Conservation (phyloP, 192 early-diverging fungal genomes). For the Coemansia sp. region DNA sequence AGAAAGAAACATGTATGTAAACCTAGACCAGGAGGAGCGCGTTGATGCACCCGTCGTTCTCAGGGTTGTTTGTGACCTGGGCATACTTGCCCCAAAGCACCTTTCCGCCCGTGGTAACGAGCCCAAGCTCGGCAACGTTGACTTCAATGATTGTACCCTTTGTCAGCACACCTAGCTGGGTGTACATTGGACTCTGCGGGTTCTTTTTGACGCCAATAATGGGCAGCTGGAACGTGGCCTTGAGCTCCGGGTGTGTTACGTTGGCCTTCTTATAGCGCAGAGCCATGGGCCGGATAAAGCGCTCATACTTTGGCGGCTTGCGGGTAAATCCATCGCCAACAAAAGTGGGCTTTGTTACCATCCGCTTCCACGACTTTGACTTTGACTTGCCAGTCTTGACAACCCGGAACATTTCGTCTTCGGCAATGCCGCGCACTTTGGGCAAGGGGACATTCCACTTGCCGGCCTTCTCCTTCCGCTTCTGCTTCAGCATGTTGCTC, state of each 20-base stretch:
- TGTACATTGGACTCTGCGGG: conserved; percentile 91
- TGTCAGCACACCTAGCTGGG: conserved; percentile 94
- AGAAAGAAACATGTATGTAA: background rate
- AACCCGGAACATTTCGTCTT: conserved; percentile 99
- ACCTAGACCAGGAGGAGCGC: conserved; percentile 84
- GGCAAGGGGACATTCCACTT: conserved; percentile 97
- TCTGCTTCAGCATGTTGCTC: conserved; percentile 99
- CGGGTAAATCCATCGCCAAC: conserved; percentile 99
- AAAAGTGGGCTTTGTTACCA: conserved; percentile 99
- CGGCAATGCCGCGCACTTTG: conserved; percentile 97
- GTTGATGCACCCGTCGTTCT: conserved; percentile 95
- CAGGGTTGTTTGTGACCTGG: conserved; percentile 96
- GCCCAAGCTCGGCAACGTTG: conserved; percentile 90
- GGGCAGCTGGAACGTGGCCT: conserved; percentile 93
- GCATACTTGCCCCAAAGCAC: conserved; percentile 98
- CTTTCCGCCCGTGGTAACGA: conserved; percentile 95
- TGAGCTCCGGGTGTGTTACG: conserved; percentile 97
- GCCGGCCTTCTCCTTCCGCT: conserved; percentile 99
- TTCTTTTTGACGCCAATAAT: conserved; percentile 99
- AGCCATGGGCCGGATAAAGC: conserved; percentile 96
- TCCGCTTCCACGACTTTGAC: conserved; percentile 95
- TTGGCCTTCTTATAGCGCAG: conserved; percentile 98
- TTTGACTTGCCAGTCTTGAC: conserved; percentile 91
- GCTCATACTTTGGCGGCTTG: conserved; percentile 98
- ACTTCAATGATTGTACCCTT: conserved; percentile 97